These are phyloP conservation scores for Aspergillus asperescens DNA, from an alignment of 495 filamentous ascomycete species.

Conservation along the genomic window DNA sequence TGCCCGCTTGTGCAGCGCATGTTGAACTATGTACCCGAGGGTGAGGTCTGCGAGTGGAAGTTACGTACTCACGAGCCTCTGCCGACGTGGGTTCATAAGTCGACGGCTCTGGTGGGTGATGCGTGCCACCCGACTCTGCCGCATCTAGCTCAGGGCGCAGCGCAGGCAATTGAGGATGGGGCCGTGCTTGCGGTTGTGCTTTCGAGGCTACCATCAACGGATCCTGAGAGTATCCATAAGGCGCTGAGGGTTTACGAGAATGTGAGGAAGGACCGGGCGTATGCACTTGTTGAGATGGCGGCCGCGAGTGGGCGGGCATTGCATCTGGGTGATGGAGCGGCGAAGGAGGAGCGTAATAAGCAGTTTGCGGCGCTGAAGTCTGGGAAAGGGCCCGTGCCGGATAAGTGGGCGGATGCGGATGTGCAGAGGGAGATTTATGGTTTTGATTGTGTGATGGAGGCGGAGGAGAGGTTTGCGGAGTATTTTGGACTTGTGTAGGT, in stretches of 20 bases:
- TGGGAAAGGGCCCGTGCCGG: slow-evolving; percentile 57
- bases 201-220: slow-evolving; percentile 46
- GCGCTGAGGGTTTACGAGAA: slow-evolving; percentile 67
- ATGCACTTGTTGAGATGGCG: slow-evolving; percentile 66
- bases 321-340: slow-evolving; percentile 69
- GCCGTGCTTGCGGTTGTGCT: slow-evolving; percentile 67
- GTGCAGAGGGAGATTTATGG: slow-evolving; percentile 75
- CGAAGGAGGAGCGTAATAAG: slow-evolving; percentile 69
- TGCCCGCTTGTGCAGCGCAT: slow-evolving; percentile 66
- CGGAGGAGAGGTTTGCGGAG: slow-evolving; percentile 56
- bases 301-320: slow-evolving; percentile 59
- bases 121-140: slow-evolving; percentile 77
- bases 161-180: slow-evolving; percentile 79
- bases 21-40: slow-evolving; percentile 73
- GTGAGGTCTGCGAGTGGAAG: slow-evolving; percentile 78
- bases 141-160: slow-evolving; percentile 73
- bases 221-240: slow-evolving; percentile 54
- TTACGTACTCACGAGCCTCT: slow-evolving; percentile 65
- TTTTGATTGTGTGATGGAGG: slow-evolving; percentile 58
- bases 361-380: slow-evolving; percentile 58
- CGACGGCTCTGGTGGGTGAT: slow-evolving; percentile 68
- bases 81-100: slow-evolving; percentile 62
- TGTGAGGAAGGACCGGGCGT: slow-evolving; percentile 64
- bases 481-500: slow-evolving; percentile 44
- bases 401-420: slow-evolving; percentile 78